Conservation (phyloP, 139 green algal genomes). For the Zygnema cylindricum region DNA sequence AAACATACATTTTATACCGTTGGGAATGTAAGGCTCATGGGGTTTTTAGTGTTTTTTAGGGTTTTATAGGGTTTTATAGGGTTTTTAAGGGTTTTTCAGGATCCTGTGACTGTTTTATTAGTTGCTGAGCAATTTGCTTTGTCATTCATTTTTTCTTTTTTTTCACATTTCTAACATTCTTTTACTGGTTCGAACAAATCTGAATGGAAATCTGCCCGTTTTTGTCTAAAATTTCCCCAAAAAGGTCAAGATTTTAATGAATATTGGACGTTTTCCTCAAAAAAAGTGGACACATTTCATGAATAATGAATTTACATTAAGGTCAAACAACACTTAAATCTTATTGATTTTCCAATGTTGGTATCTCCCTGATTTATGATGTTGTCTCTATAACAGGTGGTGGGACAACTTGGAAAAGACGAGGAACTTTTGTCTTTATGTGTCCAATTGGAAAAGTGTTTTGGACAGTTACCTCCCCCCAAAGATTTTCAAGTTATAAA, state of each 20-base stretch:
- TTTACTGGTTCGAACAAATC: not conserved
- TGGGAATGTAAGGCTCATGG: no score
- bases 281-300: not conserved
- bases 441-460: not conserved
- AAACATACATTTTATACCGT: no score
- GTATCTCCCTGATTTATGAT: not conserved
- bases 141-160: no score
- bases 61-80: no score
- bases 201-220: not conserved
- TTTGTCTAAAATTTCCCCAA: no score
- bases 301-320: not conserved
- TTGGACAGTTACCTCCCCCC: not conserved
- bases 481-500: not conserved
- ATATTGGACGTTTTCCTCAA: not conserved
- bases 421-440: not conserved
- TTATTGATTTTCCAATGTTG: no score
- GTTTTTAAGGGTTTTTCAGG: not conserved
- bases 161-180: not conserved
- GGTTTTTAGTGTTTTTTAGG: no score
- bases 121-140: not conserved
- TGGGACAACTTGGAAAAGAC: not conserved
- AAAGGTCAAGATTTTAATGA: no score
- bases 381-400: not conserved
- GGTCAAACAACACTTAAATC: not conserved
- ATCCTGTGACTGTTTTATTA: not conserved